Percentiles rank a stretch among this genome's conserved stretches.
Conservation (phyloP, 345 rosid genomes). For the Brassica napus region DNA sequence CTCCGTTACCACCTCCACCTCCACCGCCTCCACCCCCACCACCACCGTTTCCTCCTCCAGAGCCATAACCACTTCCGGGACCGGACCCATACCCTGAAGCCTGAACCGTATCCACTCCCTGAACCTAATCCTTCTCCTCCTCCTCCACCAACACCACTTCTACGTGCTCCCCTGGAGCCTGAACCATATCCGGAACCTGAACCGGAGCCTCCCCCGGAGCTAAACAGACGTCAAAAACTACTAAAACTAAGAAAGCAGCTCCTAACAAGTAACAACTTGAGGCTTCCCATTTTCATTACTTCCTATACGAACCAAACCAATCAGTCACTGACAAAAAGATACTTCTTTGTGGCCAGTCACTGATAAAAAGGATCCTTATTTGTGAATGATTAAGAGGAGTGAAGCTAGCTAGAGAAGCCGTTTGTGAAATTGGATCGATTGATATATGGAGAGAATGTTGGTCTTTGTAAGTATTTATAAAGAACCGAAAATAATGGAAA, state of each 20-base stretch:
- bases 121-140: constrained; percentile 50
- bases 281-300: constrained; percentile 21
- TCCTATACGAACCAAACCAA: not conserved
- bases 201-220: constrained; percentile 31
- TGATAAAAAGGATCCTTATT: not conserved
- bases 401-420: constrained; percentile 1
- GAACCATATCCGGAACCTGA: not conserved
- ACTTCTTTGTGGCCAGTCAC: not conserved
- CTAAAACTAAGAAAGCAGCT: constrained; percentile 26
- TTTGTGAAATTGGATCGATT: not conserved
- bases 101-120: constrained; percentile 49
- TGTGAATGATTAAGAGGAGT: not conserved
- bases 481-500: constrained; percentile 22
- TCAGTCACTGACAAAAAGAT: not conserved
- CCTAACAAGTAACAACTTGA: constrained; percentile 16
- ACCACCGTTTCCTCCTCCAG: constrained; percentile 29
- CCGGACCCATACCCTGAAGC: constrained; percentile 57
- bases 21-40: constrained; percentile 46
- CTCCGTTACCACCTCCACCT: constrained; percentile 42
- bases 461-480: constrained; percentile 25
- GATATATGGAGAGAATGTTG: constrained; percentile 24
- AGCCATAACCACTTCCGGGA: constrained; percentile 40
- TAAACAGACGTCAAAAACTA: constrained; percentile 35
- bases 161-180: constrained; percentile 29
- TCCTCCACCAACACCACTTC: constrained; percentile 35